These are phyloP conservation scores for Pythium dissimile DNA, from an alignment of 352 stramenopile species.

Conservation along the genomic window DNA sequence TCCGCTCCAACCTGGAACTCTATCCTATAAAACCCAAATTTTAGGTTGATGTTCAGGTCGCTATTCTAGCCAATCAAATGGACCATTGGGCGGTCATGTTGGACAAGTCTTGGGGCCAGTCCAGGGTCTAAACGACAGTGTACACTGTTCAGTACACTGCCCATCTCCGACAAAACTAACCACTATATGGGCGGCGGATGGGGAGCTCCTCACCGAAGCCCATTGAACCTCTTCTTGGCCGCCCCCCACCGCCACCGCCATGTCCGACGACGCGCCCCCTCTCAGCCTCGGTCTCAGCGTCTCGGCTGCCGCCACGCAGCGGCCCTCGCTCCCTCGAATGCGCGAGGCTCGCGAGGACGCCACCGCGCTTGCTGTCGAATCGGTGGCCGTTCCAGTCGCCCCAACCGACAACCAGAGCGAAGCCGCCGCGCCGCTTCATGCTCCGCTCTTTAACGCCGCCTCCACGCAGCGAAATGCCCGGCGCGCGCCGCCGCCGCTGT, in stretches of 20 bases:
- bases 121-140: too few species aligned
- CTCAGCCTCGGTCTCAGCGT: not conserved
- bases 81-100: not conserved
- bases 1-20: too few species aligned
- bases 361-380: not conserved
- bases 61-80: not conserved
- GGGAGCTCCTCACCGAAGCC: too few species aligned
- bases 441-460: not conserved
- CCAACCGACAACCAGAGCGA: not conserved
- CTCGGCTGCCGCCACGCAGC: not conserved
- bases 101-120: too few species aligned
- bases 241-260: not conserved
- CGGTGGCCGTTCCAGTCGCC: not conserved
- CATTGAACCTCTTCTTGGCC: too few species aligned
- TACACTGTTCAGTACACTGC: too few species aligned
- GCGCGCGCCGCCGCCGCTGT: not conserved
- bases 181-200: not conserved
- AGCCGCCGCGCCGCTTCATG: not conserved
- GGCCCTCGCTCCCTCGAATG: not conserved
- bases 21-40: too few species aligned
- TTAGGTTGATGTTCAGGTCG: not conserved
- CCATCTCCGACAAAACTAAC: not conserved
- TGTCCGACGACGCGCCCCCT: not conserved
- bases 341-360: not conserved
- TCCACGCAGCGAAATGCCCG: not conserved